Evolutionary conservation across 2,329 filamentous ascomycete genomes (phyloP).

Genomic region (Aspergillus spinulosporus): DNA sequence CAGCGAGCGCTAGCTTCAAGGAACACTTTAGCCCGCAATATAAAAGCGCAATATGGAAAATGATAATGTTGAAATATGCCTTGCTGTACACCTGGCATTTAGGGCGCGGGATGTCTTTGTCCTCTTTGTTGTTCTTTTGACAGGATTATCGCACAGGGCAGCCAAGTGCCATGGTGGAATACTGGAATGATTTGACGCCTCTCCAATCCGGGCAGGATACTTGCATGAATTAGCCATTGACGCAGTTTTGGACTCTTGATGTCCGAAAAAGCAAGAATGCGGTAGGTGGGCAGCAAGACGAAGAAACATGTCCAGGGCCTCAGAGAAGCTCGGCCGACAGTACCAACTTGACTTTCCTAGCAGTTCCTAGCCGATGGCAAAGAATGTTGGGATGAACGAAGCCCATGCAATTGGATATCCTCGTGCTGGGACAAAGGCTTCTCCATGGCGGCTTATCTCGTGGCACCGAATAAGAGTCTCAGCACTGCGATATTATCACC

Average conservation of each 20-base stretch:
- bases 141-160: constrained; percentile 1
- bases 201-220: not conserved
- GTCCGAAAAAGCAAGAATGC: constrained; percentile 14
- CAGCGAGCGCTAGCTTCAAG: not conserved
- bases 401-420: not conserved
- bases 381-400: constrained; percentile 6
- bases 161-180: constrained; percentile 1
- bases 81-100: not conserved
- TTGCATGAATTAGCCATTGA: constrained; percentile 8
- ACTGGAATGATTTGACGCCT: not conserved
- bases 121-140: not conserved
- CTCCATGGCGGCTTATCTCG: not conserved
- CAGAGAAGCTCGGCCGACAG: not conserved
- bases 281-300: not conserved
- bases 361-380: not conserved
- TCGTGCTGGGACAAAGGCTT: constrained; percentile 2
- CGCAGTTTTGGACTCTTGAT: not conserved
- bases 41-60: not conserved
- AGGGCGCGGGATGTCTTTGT: not conserved
- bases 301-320: not conserved
- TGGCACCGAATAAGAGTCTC: not conserved
- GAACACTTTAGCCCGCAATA: not conserved
- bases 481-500: not conserved
- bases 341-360: not conserved
- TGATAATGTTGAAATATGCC: not conserved